Conservation (phyloP, 345 rosid species). For the Alliaria petiolata region DNA sequence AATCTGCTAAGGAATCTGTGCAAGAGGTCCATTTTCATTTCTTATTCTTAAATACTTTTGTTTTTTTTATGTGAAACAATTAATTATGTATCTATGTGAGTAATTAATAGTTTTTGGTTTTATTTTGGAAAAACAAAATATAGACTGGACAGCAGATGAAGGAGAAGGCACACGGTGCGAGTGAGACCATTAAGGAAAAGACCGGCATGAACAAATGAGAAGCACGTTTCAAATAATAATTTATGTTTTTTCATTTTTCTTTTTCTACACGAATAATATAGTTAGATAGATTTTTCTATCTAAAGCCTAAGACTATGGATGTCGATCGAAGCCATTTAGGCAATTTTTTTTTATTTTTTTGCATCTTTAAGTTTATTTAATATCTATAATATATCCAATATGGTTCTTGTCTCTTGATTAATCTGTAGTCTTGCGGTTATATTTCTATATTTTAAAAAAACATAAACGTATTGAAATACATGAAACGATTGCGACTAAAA, state of each 20-base stretch:
- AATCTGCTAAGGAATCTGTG: slow-evolving; percentile 58
- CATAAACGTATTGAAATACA: background rate
- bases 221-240: background rate
- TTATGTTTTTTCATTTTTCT: background rate
- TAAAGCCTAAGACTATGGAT: slow-evolving; percentile 4
- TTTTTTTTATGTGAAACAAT: background rate
- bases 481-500: slow-evolving; percentile 1
- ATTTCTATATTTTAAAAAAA: background rate
- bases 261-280: slow-evolving; percentile 2
- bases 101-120: background rate
- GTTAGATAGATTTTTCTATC: slow-evolving; percentile 27
- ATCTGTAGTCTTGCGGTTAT: slow-evolving; percentile 11
- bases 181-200: slow-evolving; percentile 57
- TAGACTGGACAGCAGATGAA: slow-evolving; percentile 61
- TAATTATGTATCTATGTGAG: background rate
- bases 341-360: background rate
- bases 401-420: slow-evolving; percentile 13
- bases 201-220: slow-evolving; percentile 49
- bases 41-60: background rate
- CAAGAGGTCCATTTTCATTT: slow-evolving; percentile 42
- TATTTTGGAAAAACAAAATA: background rate
- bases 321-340: slow-evolving; percentile 12
- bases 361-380: background rate
- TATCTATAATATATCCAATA: slow-evolving; percentile 3
- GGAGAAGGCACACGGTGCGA: slow-evolving; percentile 60